Percentiles rank a stretch among this genome's conserved stretches.
phyloP scores from a whole-genome alignment of 2,329 filamentous ascomycete species.

The Monilinia vaccinii-corymbosi region DNA sequence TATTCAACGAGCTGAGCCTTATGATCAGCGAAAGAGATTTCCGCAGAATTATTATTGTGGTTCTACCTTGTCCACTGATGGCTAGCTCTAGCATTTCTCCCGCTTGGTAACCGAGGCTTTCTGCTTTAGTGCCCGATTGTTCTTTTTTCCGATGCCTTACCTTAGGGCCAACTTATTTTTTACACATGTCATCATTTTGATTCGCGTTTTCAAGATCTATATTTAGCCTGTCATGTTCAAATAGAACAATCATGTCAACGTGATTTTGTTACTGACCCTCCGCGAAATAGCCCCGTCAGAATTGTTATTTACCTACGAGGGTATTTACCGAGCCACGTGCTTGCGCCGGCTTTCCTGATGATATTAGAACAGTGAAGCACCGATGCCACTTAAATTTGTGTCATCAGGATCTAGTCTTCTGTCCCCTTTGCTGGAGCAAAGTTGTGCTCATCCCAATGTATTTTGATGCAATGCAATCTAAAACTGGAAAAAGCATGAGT shows the following conservation, averaged over 20 bases:
- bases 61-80: neutral
- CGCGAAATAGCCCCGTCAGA: neutral
- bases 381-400: no score
- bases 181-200: neutral
- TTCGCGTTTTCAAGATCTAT: neutral
- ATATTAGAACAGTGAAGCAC: no score
- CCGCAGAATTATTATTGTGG: neutral
- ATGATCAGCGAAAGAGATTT: neutral
- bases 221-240: no score
- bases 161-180: neutral
- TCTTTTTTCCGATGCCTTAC: no score
- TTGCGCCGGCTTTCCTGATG: no score
- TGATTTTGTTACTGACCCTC: neutral
- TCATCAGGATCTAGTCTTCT: no score
- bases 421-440: no score
- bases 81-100: neutral
- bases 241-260: no score
- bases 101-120: neutral
- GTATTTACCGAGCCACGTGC: no score
- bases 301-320: neutral
- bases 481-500: no score
- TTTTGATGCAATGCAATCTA: no score
- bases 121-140: neutral
- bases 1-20: neutral
- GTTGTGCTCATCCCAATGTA: no score